Conservation (phyloP, 2,329 filamentous ascomycete genomes). For the Aspergillus sojae region DNA sequence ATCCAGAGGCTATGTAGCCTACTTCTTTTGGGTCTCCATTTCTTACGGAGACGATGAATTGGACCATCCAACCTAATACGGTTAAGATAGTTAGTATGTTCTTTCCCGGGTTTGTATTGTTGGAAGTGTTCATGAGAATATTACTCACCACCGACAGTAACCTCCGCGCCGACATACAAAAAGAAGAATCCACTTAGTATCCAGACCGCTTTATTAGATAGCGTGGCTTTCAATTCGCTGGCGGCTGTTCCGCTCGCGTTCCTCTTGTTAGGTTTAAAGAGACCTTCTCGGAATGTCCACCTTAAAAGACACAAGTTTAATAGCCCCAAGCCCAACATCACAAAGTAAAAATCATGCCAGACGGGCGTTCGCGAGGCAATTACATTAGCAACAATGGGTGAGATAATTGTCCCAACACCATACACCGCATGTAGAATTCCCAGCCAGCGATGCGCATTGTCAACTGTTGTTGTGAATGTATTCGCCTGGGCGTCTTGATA, state of each 20-base stretch:
- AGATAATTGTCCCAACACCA: constrained; percentile 24
- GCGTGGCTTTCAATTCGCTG: constrained; percentile 21
- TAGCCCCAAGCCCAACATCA: constrained; percentile 18
- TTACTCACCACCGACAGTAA: constrained; percentile 24
- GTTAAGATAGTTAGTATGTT: not conserved
- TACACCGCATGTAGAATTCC: constrained; percentile 27
- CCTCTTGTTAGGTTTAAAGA: constrained; percentile 23
- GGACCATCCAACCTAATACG: constrained; percentile 25
- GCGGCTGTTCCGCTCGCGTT: constrained; percentile 23
- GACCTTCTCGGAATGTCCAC: constrained; percentile 24
- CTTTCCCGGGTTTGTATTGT: not conserved
- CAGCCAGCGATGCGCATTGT: constrained; percentile 27
- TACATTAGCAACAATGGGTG: constrained; percentile 25
- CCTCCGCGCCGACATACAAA: constrained; percentile 27
- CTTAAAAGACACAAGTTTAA: constrained; percentile 17
- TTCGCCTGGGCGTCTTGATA: constrained; percentile 27
- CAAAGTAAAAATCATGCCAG: constrained; percentile 27
- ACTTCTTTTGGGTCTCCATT: constrained; percentile 26
- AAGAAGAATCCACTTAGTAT: constrained; percentile 29
- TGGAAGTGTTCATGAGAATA: not conserved
- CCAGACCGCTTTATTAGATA: constrained; percentile 23
- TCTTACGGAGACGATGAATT: constrained; percentile 27
- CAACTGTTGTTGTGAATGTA: constrained; percentile 24
- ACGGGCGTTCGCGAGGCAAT: constrained; percentile 24
- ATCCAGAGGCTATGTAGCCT: constrained; percentile 27